These are phyloP conservation scores for Endocarpon pusillum DNA, from an alignment of 495 filamentous ascomycete genomes.

Conservation along the genomic window DNA sequence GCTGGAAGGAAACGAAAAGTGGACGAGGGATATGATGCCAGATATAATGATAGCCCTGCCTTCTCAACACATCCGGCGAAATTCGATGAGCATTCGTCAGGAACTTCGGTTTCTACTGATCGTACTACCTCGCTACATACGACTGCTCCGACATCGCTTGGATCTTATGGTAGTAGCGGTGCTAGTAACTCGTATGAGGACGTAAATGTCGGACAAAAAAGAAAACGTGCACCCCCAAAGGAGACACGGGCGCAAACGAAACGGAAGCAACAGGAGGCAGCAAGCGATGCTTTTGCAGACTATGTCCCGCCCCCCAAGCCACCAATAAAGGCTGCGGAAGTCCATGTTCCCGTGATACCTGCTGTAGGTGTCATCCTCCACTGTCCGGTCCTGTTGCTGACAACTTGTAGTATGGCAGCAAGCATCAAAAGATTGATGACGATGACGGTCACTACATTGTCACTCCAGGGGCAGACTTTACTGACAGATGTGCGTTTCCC, in stretches of 20 bases:
- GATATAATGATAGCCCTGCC: slow-evolving; percentile 40
- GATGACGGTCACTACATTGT: slow-evolving; percentile 96
- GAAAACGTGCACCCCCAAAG: slow-evolving; percentile 67
- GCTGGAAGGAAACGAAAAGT: slow-evolving; percentile 46
- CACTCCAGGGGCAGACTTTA: slow-evolving; percentile 61
- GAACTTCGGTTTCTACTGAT: slow-evolving; percentile 61
- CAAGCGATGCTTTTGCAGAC: slow-evolving; percentile 51
- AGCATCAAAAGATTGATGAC: slow-evolving; percentile 60
- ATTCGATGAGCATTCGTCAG: slow-evolving; percentile 43
- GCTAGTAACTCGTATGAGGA: slow-evolving; percentile 37
- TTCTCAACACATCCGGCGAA: slow-evolving; percentile 59
- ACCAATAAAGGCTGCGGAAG: slow-evolving; percentile 80
- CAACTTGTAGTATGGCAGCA: slow-evolving; percentile 22
- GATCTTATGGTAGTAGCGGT: slow-evolving; percentile 52
- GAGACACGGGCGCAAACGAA: slow-evolving; percentile 68
- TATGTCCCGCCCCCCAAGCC: slow-evolving; percentile 79
- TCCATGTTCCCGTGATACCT: slow-evolving; percentile 59
- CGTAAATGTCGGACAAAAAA: slow-evolving; percentile 55
- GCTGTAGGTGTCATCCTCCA: slow-evolving; percentile 48
- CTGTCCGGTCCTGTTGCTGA: slow-evolving; percentile 3
- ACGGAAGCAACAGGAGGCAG: slow-evolving; percentile 46
- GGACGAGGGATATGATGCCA: slow-evolving; percentile 45
- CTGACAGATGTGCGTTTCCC: slow-evolving; percentile 63
- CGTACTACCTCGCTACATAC: slow-evolving; percentile 76
- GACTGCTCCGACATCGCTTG: slow-evolving; percentile 79